Base-by-base conservation (phyloP, 129 eudicot species). In the Cynara cardunculus region DNA sequence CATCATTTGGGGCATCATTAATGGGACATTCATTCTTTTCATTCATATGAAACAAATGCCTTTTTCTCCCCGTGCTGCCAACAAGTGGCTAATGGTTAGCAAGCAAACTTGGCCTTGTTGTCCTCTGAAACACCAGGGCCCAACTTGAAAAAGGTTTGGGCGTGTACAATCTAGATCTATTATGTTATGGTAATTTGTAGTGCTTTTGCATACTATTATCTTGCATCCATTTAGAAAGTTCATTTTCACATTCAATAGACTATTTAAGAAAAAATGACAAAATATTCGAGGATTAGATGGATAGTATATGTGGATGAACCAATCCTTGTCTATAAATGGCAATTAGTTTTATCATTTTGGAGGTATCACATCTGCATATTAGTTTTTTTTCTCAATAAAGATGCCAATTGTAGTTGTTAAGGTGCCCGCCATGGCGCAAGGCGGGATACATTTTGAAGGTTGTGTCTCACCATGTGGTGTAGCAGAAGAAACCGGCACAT, bases 1-100 rank as follows among this genome's bases (percentile, higher is more conserved):
- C 77, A 53, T 82, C 49, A 70, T 82, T 69, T 53, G 77, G n/a
- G 25, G 65, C 59, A 41, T 39, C 46, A 72, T 25, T 41, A 68
- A 49, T 75, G 75, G 7, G 69, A 49, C 25, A 10, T 28, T 80
- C 32, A 26, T 12, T 80, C 9, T 80, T 80, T 71, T 80, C 67
- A 80, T n/a, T 64, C 26, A 37, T 62, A 34, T 32, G 31, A 64
- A 24, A 64, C 64, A 35, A 37, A 16, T 35, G 34, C 73, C n/a
- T 21, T 64, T 77, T 59, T 66, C 16, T 64, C 10, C 25, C 5
- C 14, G n/a, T n/a, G 34, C 66, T 59, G 18, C 11, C n/a, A 18
- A n/a, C 59, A 69, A 13, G 41, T 27, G 39, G 73, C 25, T 28
- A 28, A 28, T 28, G 30, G 12, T 31, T 31, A 19, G 69, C 28